A percentile compares a stretch with the other conserved stretches of the same genome.
Conservation (phyloP, 163 green algal genomes). For the Scenedesmus sp. region DNA sequence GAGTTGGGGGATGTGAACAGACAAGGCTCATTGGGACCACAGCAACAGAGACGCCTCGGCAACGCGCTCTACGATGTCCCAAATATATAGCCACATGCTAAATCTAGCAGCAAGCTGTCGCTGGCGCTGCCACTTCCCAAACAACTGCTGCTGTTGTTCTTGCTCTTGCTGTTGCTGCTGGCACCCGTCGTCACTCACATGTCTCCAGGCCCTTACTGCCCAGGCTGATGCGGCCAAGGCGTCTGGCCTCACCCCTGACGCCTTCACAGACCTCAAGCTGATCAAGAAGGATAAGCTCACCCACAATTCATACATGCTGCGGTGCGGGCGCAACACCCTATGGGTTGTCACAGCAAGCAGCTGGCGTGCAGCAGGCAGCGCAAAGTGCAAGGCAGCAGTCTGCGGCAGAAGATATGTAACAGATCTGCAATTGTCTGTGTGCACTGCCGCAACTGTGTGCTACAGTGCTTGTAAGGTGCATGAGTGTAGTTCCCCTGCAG, state of each 20-base stretch:
- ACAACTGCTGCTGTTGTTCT: neutral
- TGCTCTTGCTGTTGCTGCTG: neutral
- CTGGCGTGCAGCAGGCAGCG: neutral
- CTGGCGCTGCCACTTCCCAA: neutral
- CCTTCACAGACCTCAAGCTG: conserved; percentile 46
- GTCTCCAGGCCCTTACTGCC: neutral
- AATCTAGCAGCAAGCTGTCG: neutral
- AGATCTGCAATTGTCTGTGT: neutral
- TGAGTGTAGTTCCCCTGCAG: neutral
- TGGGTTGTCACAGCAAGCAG: neutral
- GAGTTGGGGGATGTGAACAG: neutral
- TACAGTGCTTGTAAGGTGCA: neutral
- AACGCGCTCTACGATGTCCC: neutral
- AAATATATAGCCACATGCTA: neutral
- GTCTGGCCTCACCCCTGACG: conserved; percentile 31
- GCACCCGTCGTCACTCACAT: neutral
- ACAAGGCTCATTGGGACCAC: neutral
- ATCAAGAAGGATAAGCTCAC: conserved; percentile 54
- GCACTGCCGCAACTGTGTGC: neutral
- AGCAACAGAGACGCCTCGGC: neutral
- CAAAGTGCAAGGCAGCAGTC: too few relatives aligned
- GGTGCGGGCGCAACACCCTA: neutral
- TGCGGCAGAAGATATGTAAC: neutral
- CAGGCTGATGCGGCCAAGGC: conserved; percentile 14
- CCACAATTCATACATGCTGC: conserved; percentile 42